A percentile compares a stretch with the other conserved stretches of the same genome.
Evolutionary conservation across 2,329 filamentous ascomycete genomes (phyloP).

Genomic region (Rutstroemia sp.): DNA sequence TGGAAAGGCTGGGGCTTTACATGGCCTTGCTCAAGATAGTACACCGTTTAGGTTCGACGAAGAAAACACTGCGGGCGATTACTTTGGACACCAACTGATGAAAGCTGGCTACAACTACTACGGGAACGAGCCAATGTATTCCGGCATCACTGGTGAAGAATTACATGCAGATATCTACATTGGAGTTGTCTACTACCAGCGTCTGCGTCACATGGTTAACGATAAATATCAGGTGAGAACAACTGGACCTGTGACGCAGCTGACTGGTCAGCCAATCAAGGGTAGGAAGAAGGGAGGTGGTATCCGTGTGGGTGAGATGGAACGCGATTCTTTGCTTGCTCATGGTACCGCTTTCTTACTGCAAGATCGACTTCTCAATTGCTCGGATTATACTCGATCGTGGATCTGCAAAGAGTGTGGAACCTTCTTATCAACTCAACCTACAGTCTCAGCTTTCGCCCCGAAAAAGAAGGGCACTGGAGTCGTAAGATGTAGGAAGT

Average conservation of each 20-base stretch:
- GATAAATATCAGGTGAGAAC: constrained; percentile 98
- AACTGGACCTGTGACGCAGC: constrained; percentile 81
- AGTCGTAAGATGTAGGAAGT: constrained; percentile 72
- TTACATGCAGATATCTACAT: constrained; percentile 93
- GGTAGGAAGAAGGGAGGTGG: constrained; percentile 92
- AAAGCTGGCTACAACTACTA: constrained; percentile 97
- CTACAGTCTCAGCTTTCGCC: constrained; percentile 60
- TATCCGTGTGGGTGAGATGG: constrained; percentile 99
- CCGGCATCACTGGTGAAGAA: constrained; percentile 90
- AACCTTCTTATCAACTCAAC: constrained; percentile 82
- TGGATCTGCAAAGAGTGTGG: constrained; percentile 89
- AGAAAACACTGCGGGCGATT: constrained; percentile 83
- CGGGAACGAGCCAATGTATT: constrained; percentile 98
- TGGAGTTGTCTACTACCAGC: constrained; percentile 96
- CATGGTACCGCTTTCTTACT: constrained; percentile 93
- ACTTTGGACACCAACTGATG: constrained; percentile 91
- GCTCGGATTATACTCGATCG: constrained; percentile 82
- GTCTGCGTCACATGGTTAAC: constrained; percentile 98
- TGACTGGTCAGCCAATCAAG: constrained; percentile 95
- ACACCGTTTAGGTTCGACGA: constrained; percentile 95
- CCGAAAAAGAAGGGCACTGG: constrained; percentile 59
- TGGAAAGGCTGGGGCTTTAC: constrained; percentile 87
- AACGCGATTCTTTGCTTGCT: constrained; percentile 87
- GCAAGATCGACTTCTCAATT: constrained; percentile 94
- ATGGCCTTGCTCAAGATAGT: constrained; percentile 91